Percentiles rank a stretch among this genome's conserved stretches.
phyloP scores from a whole-genome alignment of 345 rosid species.

The Barbarea vulgaris region DNA sequence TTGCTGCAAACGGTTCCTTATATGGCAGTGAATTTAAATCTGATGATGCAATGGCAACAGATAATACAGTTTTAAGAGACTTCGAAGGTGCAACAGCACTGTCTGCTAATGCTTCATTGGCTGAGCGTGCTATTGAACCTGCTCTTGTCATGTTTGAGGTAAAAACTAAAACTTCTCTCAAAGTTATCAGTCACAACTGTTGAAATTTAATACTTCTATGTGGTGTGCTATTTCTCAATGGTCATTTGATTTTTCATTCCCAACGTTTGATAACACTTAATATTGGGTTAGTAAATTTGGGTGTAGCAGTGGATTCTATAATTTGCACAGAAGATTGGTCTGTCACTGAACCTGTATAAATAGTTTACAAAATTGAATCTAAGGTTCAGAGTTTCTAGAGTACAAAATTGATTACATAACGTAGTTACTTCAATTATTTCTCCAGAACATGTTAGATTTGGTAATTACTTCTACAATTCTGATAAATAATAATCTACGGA shows the following conservation, averaged over 20 bases:
- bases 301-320: constrained; percentile 2
- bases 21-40: constrained; percentile 52
- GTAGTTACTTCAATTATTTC: constrained; percentile 8
- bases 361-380: constrained; percentile 3
- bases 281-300: neutral
- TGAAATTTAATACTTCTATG: neutral
- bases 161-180: constrained; percentile 25
- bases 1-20: constrained; percentile 47
- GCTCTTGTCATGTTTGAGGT: constrained; percentile 98
- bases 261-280: neutral
- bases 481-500: neutral
- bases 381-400: constrained; percentile 17
- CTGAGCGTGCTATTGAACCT: constrained; percentile 88
- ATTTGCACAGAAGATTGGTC: constrained; percentile 22
- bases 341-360: constrained; percentile 8
- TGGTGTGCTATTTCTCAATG: neutral
- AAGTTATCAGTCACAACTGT: neutral
- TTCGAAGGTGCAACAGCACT: constrained; percentile 51
- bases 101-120: constrained; percentile 67
- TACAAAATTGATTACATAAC: neutral
- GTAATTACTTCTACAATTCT: constrained; percentile 1
- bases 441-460: constrained; percentile 26
- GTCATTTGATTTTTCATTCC: neutral
- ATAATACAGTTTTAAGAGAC: constrained; percentile 50
- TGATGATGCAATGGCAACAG: constrained; percentile 51